Evolutionary conservation across 2,329 filamentous ascomycete genomes (phyloP).

Genomic region (Diaporthe vexans): DNA sequence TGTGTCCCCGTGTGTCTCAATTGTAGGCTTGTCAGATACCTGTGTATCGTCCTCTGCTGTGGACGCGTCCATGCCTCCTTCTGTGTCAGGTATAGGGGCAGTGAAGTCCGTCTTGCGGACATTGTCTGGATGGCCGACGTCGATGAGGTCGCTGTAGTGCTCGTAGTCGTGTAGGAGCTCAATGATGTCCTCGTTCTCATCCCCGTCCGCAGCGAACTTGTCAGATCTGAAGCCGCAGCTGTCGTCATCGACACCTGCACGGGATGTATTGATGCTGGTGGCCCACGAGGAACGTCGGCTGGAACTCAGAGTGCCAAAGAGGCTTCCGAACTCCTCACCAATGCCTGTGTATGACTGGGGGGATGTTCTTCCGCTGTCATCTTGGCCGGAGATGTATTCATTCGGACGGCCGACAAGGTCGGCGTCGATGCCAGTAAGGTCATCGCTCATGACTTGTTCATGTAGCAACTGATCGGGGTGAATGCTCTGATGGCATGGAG

Average conservation of each 20-base stretch:
- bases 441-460: too few species aligned
- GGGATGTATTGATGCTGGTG: constrained; percentile 2
- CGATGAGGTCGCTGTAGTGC: constrained; percentile 11
- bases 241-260: neutral
- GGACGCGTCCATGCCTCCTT: neutral
- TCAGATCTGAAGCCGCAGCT: neutral
- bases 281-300: constrained; percentile 24
- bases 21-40: too few species aligned
- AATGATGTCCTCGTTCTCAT: neutral
- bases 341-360: neutral
- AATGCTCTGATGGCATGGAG: too few species aligned
- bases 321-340: neutral
- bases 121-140: neutral
- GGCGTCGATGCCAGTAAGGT: neutral
- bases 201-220: rapidly evolving
- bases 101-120: neutral
- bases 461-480: too few species aligned
- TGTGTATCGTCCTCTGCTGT: too few species aligned
- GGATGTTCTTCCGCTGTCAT: neutral
- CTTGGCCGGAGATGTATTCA: too few species aligned
- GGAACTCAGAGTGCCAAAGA: neutral
- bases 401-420: neutral
- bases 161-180: neutral
- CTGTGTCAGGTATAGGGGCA: rapidly evolving
- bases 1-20: too few species aligned